phyloP scores from a whole-genome alignment of 2,329 filamentous ascomycete species.

The Daldinia eschscholtzii region DNA sequence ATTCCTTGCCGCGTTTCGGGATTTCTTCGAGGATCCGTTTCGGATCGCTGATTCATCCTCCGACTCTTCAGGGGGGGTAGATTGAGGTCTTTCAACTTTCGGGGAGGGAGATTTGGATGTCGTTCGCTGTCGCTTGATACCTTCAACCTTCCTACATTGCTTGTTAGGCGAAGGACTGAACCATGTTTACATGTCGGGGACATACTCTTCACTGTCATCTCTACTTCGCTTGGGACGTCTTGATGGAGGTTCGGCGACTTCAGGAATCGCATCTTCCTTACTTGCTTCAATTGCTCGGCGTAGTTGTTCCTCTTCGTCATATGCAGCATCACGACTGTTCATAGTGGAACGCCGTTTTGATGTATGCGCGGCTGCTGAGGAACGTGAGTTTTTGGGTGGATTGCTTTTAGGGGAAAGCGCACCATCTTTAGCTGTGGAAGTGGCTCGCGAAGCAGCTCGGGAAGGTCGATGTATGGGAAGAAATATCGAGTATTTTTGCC shows the following conservation, averaged over 20 bases:
- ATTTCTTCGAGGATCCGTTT: constrained; percentile 69
- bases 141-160: constrained; percentile 72
- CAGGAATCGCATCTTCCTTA: constrained; percentile 78
- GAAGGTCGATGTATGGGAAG: constrained; percentile 70
- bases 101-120: constrained; percentile 79
- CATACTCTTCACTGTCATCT: constrained; percentile 95
- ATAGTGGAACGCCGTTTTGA: constrained; percentile 94
- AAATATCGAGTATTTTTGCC: constrained; percentile 76
- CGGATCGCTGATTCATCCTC: constrained; percentile 77
- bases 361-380: constrained; percentile 63
- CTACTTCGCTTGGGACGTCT: constrained; percentile 84
- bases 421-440: constrained; percentile 74
- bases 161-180: constrained; percentile 45
- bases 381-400: constrained; percentile 68
- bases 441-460: constrained; percentile 70
- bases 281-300: constrained; percentile 94
- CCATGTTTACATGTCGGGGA: constrained; percentile 46
- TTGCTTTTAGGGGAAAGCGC: constrained; percentile 66
- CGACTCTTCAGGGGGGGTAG: constrained; percentile 71
- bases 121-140: constrained; percentile 85
- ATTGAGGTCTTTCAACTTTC: constrained; percentile 61
- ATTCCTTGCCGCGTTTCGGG: constrained; percentile 68
- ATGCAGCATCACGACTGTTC: constrained; percentile 95
- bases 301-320: constrained; percentile 93
- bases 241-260: constrained; percentile 64